phyloP scores from a whole-genome alignment of 1,284 basidiomycete species.

The Fereydounia khargensis region DNA sequence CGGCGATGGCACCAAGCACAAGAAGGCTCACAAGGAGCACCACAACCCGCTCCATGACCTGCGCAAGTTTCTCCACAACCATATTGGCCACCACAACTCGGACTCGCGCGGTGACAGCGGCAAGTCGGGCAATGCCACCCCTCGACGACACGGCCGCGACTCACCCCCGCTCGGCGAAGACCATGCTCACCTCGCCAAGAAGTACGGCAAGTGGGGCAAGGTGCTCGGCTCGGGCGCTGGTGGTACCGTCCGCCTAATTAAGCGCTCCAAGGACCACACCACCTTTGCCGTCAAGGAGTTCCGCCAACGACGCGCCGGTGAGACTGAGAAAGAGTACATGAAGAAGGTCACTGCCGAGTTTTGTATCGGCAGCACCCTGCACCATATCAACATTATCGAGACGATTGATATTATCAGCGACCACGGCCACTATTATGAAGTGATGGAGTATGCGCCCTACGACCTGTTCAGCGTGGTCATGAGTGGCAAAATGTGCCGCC shows the following conservation, averaged over 20 bases:
- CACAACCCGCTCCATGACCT: conserved; percentile 46
- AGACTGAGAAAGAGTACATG: conserved; percentile 94
- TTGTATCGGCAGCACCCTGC: conserved; percentile 82
- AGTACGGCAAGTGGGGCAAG: conserved; percentile 98
- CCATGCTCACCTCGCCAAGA: conserved; percentile 89
- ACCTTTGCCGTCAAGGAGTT: conserved; percentile 98
- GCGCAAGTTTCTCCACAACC: conserved; percentile 47
- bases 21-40: conserved; percentile 42
- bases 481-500: conserved; percentile 96
- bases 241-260: conserved; percentile 94
- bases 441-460: conserved; percentile 97
- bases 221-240: conserved; percentile 93
- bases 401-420: conserved; percentile 98
- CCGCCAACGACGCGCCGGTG: conserved; percentile 78
- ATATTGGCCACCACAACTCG: conserved; percentile 49
- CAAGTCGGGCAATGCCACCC: conserved; percentile 34
- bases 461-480: conserved; percentile 99
- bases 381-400: conserved; percentile 92
- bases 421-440: conserved; percentile 81
- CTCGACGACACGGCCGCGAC: conserved; percentile 49
- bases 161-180: conserved; percentile 58
- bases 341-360: conserved; percentile 99
- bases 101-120: conserved; percentile 32
- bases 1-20: conserved; percentile 18
- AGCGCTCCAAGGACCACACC: conserved; percentile 64